Conservation (phyloP, 805 yeast genomes). For the Pichia kluyveri region DNA sequence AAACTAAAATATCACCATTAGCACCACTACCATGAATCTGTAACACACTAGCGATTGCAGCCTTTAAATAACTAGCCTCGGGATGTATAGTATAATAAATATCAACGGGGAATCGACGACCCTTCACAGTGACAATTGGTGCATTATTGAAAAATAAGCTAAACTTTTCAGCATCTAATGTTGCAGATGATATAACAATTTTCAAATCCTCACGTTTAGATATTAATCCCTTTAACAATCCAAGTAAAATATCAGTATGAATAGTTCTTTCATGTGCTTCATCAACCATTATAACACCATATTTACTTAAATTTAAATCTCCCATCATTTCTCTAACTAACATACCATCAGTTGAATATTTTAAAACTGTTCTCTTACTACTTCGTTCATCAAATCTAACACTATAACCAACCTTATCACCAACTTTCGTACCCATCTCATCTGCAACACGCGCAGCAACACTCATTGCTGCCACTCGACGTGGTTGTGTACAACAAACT, state of each 20-base stretch:
- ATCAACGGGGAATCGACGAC: slow-evolving; percentile 88
- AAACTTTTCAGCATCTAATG: slow-evolving; percentile 84
- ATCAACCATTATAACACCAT: slow-evolving; percentile 85
- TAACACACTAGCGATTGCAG: slow-evolving; percentile 79
- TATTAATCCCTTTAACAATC: slow-evolving; percentile 65
- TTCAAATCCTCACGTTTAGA: slow-evolving; percentile 59
- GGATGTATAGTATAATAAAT: slow-evolving; percentile 78
- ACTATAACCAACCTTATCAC: slow-evolving; percentile 81
- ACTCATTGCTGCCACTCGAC: slow-evolving; percentile 90
- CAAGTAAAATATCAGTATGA: slow-evolving; percentile 78
- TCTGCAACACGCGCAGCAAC: slow-evolving; percentile 90
- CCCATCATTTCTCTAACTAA: slow-evolving; percentile 71
- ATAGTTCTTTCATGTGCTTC: slow-evolving; percentile 96
- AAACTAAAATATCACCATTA: slow-evolving; percentile 80
- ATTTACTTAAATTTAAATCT: slow-evolving; percentile 60
- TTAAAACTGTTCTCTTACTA: slow-evolving; percentile 55
- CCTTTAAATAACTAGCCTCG: slow-evolving; percentile 84
- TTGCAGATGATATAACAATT: slow-evolving; percentile 84
- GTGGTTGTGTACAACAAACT: slow-evolving; percentile 87
- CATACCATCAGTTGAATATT: slow-evolving; percentile 97
- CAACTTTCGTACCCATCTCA: slow-evolving; percentile 75
- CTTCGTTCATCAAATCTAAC: slow-evolving; percentile 82
- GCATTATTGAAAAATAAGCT: slow-evolving; percentile 74
- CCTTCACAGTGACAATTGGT: slow-evolving; percentile 85
- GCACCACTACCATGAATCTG: slow-evolving; percentile 68